Base-by-base conservation (phyloP, 192 early-diverging fungal genomes). In the Gryganskiella cystojenkinii region DNA sequence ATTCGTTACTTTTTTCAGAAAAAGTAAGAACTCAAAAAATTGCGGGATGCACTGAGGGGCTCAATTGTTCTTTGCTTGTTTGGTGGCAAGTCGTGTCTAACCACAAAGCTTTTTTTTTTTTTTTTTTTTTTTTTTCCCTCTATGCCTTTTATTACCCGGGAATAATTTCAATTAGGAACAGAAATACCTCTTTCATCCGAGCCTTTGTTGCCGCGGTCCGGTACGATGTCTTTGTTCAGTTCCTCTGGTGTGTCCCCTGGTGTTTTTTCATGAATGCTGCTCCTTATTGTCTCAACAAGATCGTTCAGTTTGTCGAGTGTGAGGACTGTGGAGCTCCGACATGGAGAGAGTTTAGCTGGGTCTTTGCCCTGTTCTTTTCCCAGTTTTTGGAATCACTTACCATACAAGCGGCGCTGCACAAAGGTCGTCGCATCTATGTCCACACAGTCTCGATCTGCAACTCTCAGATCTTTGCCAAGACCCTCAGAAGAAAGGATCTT, bases 351-450 rank as follows among this genome's bases (percentile, higher is more conserved):
- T 94, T 85, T 49, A 63, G 86, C 17, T 90, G 85, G 56, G 89
- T 88, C 1, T 73, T 90, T 35, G 86, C 85, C 19, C 63, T 94
- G 42, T 79, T 92, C 30, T 14, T 87, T 22, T 80, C 81, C 3
- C 71, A 65, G 1, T 42, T 70, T 6, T 49, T 82, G 3, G 85
- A 85, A 15, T 85, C 87, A 22, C 40, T 85, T 8, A 24, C 79
- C 13, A 42, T 80, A 1, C 85, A 88, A 64, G 83, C 89, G 66
- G 67, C 83, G 1, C 70, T 92, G 20, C 89, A 86, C 67, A 87
- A 84, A 46, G 92, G 92, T 22, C 83, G 92, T 19, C 81, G 84
- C 10, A 64, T 92, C 2, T 81, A 83, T 56, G 75, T 93, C 40
- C 89, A 88, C 56, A 76, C 81, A 1, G 51, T 83, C 25, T 43